phyloP scores from a whole-genome alignment of 306 rosid species.

The Malus domestica region ASM211411v1 NC_041795.1:27592001-27592500 shows the following conservation, averaged over 20 bases:
- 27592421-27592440: not conserved
- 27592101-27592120: not conserved
- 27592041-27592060: too few relatives aligned
- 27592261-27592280: not conserved
- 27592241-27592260: not conserved
- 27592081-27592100: not conserved
- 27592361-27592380: conserved; percentile 8
- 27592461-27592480: not conserved
- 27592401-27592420: not conserved
- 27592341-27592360: not conserved
- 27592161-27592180: not conserved
- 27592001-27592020: fast-evolving
- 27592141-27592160: not conserved
- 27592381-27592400: conserved; percentile 14
- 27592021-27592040: fast-evolving
- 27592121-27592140: not conserved
- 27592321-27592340: not conserved
- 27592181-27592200: not conserved
- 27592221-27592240: not conserved
- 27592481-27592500: conserved; percentile 3
- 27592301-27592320: too few relatives aligned
- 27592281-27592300: too few relatives aligned
- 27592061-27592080: too few relatives aligned
- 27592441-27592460: not conserved
- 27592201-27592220: not conserved